A percentile compares a stretch with the other conserved stretches of the same genome.
phyloP scores from a whole-genome alignment of 1,139 yeast genomes.

The Sugiyamaella grinbergsii region DNA sequence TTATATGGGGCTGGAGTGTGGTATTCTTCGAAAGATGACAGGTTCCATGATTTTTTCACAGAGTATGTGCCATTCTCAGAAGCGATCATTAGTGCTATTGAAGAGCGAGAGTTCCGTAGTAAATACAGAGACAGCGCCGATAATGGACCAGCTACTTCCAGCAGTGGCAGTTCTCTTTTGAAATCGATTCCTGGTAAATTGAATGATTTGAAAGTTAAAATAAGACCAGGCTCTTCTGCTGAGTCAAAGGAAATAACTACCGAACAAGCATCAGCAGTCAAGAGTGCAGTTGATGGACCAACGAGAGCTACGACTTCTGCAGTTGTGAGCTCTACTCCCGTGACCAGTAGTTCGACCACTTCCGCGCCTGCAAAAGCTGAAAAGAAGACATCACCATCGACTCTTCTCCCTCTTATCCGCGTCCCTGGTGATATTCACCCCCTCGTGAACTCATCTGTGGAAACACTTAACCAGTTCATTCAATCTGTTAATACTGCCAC shows the following conservation, averaged over 20 bases:
- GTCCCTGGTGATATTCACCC: constrained; percentile 47
- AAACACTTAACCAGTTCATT: constrained; percentile 56
- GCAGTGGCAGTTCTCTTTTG: constrained; percentile 2
- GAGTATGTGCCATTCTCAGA: constrained; percentile 66
- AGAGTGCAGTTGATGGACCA: background rate
- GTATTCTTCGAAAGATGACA: constrained; percentile 44
- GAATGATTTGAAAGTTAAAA: constrained; percentile 8
- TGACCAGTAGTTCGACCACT: background rate
- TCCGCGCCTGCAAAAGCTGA: constrained; percentile 23
- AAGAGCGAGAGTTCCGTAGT: constrained; percentile 47
- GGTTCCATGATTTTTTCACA: constrained; percentile 50
- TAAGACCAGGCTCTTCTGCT: constrained; percentile 18
- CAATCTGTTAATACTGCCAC: constrained; percentile 51
- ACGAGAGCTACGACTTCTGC: constrained; percentile 33
- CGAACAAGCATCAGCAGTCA: constrained; percentile 5
- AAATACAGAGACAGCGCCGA: constrained; percentile 28
- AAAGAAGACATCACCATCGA: constrained; percentile 10
- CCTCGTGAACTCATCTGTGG: constrained; percentile 51
- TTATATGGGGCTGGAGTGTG: constrained; percentile 45
- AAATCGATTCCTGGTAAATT: constrained; percentile 8
- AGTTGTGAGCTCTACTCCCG: constrained; percentile 40
- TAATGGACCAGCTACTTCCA: constrained; percentile 8
- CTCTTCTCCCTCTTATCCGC: constrained; percentile 34
- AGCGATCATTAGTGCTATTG: constrained; percentile 52
- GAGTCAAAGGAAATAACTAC: constrained; percentile 12